Evolutionary conservation across 139 green algal genomes (phyloP), one percentile per base, ranked within the genome.

Genomic region (Picochlorum costavermella): DNA sequence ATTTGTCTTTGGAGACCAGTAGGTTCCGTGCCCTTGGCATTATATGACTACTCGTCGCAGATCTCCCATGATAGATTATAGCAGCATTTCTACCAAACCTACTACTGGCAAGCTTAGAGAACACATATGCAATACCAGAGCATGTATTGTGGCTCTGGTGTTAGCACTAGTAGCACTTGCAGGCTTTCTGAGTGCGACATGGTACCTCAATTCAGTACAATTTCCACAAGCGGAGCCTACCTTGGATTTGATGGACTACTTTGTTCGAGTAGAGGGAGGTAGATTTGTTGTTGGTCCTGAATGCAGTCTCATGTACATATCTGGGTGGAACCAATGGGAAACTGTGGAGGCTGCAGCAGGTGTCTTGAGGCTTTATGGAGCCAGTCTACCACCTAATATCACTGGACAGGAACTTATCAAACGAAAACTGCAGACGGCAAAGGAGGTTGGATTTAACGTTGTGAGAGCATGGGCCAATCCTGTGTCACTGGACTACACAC

Each of bases 281-380:
- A 17, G 75, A 26, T 82, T 82, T 51, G 72, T 79, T 16, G 50
- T 73, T 10, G 61, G 63, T 31, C 60, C 60, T 9, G 33, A 53
- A n/a, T 82, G 75, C 55, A 63, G 71, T 40, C 50, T 25, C 30
- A 80, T 75, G 23, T 71, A 66, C 12, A 17, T 79, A 6, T 36
- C 33, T 6, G 60, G 60, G 17, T 43, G 31, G 60, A 82, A 82
- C 61, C 31, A 64, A 62, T 87, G 81, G 81, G 81, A 88, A 59
- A 50, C 73, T 17, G 40, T 85, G 37, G 80, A 86, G 61, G 70
- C 71, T 6, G 74, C 59, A 9, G 72, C 75, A 6, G 81, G 81
- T 5, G 81, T 70, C 3, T 67, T 83, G 26, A 48, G 78, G 20
- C 69, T 86, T 25, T 69, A 71, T 37, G 81, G 69, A 4, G 72